A percentile compares a stretch with the other conserved stretches of the same genome.
These are phyloP conservation scores for Boletales sp. DNA, from an alignment of 768 basidiomycete genomes.

Conservation along the genomic window DNA sequence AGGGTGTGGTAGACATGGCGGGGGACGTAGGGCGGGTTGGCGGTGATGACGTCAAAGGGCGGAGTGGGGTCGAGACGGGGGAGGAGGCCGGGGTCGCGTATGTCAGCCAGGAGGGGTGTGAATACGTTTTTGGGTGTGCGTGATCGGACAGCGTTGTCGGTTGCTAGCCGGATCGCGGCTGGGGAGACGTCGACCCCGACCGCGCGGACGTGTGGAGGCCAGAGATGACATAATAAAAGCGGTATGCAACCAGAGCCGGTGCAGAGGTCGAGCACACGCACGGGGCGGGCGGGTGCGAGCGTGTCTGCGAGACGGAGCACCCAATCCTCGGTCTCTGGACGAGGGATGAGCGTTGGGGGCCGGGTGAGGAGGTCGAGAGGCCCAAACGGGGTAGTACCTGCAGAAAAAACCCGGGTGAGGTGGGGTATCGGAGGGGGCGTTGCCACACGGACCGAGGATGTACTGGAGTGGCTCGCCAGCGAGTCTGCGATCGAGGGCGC, in stretches of 20 bases:
- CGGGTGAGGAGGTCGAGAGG: slow-evolving; percentile 69
- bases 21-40: slow-evolving; percentile 87
- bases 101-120: slow-evolving; percentile 41
- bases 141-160: slow-evolving; percentile 38
- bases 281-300: slow-evolving; percentile 26
- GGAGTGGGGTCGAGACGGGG: slow-evolving; percentile 32
- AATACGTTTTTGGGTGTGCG: slow-evolving; percentile 26
- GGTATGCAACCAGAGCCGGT: slow-evolving; percentile 94
- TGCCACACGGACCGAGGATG: slow-evolving; percentile 61
- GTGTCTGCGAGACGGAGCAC: slow-evolving; percentile 53
- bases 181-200: slow-evolving; percentile 67
- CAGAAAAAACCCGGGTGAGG: background rate
- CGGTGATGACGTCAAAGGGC: slow-evolving; percentile 75
- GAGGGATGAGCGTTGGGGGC: slow-evolving; percentile 86
- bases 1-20: slow-evolving; percentile 58
- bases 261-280: slow-evolving; percentile 79
- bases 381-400: slow-evolving; percentile 85
- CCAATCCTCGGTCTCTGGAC: slow-evolving; percentile 93
- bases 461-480: slow-evolving; percentile 85
- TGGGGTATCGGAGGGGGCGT: background rate
- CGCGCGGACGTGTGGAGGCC: slow-evolving; percentile 52
- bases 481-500: slow-evolving; percentile 52
- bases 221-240: slow-evolving; percentile 69
- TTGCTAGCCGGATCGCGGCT: slow-evolving; percentile 50
- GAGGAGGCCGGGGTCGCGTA: slow-evolving; percentile 31